phyloP scores from a whole-genome alignment of 2,329 filamentous ascomycete species.

The Beauveria australis region DNA sequence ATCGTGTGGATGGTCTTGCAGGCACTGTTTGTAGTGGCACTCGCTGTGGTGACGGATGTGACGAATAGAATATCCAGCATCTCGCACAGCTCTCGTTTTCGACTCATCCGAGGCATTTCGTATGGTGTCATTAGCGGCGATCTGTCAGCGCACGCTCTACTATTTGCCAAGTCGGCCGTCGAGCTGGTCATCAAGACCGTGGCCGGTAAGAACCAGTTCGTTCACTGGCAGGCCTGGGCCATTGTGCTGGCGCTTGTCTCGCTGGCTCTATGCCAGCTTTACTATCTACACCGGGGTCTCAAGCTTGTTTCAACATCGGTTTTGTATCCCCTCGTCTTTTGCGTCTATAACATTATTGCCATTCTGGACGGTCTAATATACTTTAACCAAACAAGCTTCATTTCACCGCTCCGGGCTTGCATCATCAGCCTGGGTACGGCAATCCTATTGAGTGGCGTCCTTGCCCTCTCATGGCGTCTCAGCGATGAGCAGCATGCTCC shows the following conservation, averaged over 20 bases:
- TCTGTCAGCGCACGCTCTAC: constrained; percentile 82
- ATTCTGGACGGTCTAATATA: constrained; percentile 97
- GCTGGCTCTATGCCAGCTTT: constrained; percentile 82
- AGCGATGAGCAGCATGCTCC: constrained; percentile 64
- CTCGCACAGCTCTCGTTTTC: constrained; percentile 57
- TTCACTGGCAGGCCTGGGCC: constrained; percentile 89
- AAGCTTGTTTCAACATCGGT: constrained; percentile 94
- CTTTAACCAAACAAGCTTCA: constrained; percentile 78
- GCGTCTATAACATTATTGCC: constrained; percentile 97
- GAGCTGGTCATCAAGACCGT: constrained; percentile 84
- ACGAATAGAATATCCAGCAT: constrained; percentile 42
- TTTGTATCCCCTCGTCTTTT: constrained; percentile 94
- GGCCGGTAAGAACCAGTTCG: constrained; percentile 86
- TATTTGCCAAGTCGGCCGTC: constrained; percentile 93
- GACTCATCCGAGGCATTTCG: constrained; percentile 70
- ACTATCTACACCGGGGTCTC: constrained; percentile 87
- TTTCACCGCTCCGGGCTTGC: constrained; percentile 66
- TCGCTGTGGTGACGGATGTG: constrained; percentile 56
- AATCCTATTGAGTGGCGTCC: constrained; percentile 77
- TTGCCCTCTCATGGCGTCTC: constrained; percentile 88
- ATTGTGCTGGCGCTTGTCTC: constrained; percentile 74
- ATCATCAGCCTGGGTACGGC: constrained; percentile 81
- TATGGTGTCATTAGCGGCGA: constrained; percentile 91
- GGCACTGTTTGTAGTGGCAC: constrained; percentile 59
- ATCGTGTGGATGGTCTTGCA: constrained; percentile 85